Evolutionary conservation across 805 yeast species (phyloP).

Genomic region (Candida ascalaphidarum): DNA sequence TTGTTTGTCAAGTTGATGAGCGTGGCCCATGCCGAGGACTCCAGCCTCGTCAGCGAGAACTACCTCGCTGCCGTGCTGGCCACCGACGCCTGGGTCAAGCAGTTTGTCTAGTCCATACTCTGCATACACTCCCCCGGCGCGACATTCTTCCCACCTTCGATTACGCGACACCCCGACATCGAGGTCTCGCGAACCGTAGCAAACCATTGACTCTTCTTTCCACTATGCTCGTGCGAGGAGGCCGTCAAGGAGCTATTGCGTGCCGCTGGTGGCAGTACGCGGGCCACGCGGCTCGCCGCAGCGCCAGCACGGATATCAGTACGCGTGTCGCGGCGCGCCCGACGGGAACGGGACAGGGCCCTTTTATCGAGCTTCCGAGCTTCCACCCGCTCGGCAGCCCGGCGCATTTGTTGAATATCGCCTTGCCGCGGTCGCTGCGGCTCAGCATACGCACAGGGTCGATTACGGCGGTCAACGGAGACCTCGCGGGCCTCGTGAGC

Average conservation of each 20-base stretch:
- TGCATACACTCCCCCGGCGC: too few relatives aligned
- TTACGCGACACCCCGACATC: too few relatives aligned
- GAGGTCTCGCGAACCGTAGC: too few relatives aligned
- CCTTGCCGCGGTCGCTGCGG: slow-evolving; percentile 33
- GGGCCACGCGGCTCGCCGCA: too few relatives aligned
- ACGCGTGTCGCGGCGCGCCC: too few relatives aligned
- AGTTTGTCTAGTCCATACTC: too few relatives aligned
- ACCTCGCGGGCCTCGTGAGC: slow-evolving; percentile 17
- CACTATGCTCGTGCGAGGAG: too few relatives aligned
- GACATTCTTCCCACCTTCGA: too few relatives aligned
- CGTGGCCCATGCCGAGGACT: slow-evolving; percentile 18
- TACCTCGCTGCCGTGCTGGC: slow-evolving; percentile 13
- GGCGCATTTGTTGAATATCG: slow-evolving; percentile 30
- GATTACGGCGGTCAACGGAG: slow-evolving; percentile 38
- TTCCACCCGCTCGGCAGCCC: slow-evolving; percentile 35
- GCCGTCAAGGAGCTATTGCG: too few relatives aligned
- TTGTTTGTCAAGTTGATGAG: slow-evolving; percentile 19
- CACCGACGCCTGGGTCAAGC: slow-evolving; percentile 23
- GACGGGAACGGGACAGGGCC: slow-evolving; percentile 36
- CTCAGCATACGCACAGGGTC: slow-evolving; percentile 29
- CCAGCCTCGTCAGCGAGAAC: slow-evolving; percentile 14
- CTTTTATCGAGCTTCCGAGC: slow-evolving; percentile 34
- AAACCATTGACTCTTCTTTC: too few relatives aligned
- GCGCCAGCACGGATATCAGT: too few relatives aligned
- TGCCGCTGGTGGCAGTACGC: too few relatives aligned